A percentile compares a stretch with the other conserved stretches of the same genome.
phyloP scores from a whole-genome alignment of 108 stramenopile species.

The Nitzschia palea region DNA sequence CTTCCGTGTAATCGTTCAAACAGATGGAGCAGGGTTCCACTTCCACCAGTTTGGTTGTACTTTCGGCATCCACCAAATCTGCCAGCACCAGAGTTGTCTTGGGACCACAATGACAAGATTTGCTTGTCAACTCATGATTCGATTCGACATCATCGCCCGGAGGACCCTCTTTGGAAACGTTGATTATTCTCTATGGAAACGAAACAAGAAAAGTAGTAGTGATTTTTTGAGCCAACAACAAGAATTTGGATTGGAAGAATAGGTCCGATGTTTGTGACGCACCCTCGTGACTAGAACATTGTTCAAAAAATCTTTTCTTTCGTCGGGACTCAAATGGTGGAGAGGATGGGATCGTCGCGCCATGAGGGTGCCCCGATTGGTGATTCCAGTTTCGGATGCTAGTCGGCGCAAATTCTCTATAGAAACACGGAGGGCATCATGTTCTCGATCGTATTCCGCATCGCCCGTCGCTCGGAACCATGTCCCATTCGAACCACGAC shows the following conservation, averaged over 20 bases:
- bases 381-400: neutral
- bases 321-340: neutral
- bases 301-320: conserved; percentile 1
- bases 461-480: neutral
- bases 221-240: neutral
- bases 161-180: neutral
- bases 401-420: neutral
- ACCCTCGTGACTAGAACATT: conserved; percentile 10
- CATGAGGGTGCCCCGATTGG: neutral
- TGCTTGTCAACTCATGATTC: neutral
- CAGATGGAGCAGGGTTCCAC: conserved; percentile 7
- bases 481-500: neutral
- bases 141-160: neutral
- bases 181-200: conserved; percentile 6
- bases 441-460: neutral
- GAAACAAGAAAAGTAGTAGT: neutral
- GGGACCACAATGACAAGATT: neutral
- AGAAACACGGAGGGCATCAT: conserved; percentile 2
- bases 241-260: neutral
- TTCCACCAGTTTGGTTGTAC: conserved; percentile 5
- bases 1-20: conserved; percentile 12
- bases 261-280: neutral
- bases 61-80: neutral
- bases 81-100: neutral
- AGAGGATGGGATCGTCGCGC: neutral